Conservation (phyloP, 2,329 filamentous ascomycete species). For the Penicillium fuscoglaucum region DNA sequence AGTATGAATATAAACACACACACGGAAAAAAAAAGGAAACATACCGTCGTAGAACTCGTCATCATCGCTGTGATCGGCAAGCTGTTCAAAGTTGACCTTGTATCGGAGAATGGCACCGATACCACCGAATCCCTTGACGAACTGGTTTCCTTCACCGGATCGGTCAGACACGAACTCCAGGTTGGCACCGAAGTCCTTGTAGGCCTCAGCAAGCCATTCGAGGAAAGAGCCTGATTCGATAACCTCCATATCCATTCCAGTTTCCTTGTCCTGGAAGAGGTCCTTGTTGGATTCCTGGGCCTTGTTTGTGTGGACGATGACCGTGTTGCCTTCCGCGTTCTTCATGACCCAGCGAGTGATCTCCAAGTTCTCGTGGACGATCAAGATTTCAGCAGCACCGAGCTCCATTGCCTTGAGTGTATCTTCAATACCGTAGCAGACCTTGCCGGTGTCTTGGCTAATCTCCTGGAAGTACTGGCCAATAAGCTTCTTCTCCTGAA, state of each 20-base stretch:
- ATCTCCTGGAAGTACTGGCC: constrained; percentile 99
- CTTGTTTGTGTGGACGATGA: constrained; percentile 86
- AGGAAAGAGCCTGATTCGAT: constrained; percentile 85
- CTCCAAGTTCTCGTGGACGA: constrained; percentile 97
- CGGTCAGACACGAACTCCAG: constrained; percentile 97
- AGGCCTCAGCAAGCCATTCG: constrained; percentile 99
- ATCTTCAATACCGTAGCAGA: constrained; percentile 98
- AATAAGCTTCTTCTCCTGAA: constrained; percentile 99
- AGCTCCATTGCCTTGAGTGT: constrained; percentile 95
- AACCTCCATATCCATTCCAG: constrained; percentile 96
- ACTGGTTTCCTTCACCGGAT: constrained; percentile 98
- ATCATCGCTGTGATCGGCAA: constrained; percentile 86
- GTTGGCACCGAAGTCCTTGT: constrained; percentile 94
- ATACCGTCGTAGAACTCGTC: constrained; percentile 85
- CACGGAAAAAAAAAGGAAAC: constrained; percentile 1
- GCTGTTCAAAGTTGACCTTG: constrained; percentile 99
- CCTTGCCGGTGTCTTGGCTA: constrained; percentile 91
- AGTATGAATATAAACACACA: constrained; percentile 9
- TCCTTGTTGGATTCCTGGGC: constrained; percentile 75
- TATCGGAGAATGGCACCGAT: constrained; percentile 97
- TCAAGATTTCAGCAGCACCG: constrained; percentile 89
- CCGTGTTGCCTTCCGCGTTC: constrained; percentile 68
- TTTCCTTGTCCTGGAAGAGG: constrained; percentile 92
- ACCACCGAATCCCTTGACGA: constrained; percentile 98
- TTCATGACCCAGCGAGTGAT: constrained; percentile 90